phyloP scores from a whole-genome alignment of 306 rosid genomes.

The Rosa chinensis region DNA sequence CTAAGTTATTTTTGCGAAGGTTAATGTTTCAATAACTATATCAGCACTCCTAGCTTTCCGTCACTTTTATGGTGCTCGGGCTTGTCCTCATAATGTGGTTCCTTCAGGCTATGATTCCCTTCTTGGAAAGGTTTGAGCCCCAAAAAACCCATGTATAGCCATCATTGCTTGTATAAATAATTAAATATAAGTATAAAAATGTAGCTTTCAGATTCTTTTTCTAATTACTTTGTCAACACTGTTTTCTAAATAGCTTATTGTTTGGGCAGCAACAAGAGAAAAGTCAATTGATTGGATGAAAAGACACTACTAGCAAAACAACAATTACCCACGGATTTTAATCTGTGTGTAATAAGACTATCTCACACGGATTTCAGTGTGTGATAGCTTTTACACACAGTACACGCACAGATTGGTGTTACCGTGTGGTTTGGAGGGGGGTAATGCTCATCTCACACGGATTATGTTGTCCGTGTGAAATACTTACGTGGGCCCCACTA shows the following conservation, averaged over 20 bases:
- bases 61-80: background rate
- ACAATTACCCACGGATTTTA: no score
- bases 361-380: no score
- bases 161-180: background rate
- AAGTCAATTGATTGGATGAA: conserved; percentile 97
- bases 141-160: background rate
- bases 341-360: no score
- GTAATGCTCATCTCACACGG: no score
- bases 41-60: background rate
- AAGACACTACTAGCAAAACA: background rate
- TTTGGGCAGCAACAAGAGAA: conserved; percentile 99
- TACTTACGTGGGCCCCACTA: no score
- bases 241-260: conserved; percentile 60
- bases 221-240: conserved; percentile 17
- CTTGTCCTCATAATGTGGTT: conserved; percentile 88
- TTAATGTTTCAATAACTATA: no score
- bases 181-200: background rate
- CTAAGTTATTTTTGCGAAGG: no score
- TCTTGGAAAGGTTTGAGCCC: conserved; percentile 72
- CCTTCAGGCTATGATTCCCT: conserved; percentile 99
- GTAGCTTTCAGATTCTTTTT: background rate
- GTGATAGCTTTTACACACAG: no score
- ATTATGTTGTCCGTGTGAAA: no score
- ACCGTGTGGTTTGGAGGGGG: no score
- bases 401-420: no score